Percentiles rank a stretch among this genome's conserved stretches.
Conservation (phyloP, 1,284 basidiomycete species). For the Thecaphora frezii region DNA sequence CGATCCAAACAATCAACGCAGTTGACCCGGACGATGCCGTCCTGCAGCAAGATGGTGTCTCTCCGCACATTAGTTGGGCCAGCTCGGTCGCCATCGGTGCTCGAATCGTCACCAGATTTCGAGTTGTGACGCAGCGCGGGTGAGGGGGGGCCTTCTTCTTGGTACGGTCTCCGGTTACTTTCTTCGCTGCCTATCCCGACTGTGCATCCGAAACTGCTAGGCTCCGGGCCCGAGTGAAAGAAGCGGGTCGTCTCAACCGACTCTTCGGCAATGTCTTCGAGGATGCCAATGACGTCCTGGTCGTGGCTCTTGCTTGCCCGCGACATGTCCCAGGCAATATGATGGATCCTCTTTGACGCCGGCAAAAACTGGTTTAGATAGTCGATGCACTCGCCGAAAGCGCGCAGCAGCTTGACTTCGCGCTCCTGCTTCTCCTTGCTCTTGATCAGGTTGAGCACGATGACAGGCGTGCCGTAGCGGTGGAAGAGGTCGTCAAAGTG, state of each 20-base stretch:
- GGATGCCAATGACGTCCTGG: conserved; percentile 90
- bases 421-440: conserved; percentile 70
- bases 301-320: conserved; percentile 70
- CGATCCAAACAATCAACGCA: conserved; percentile 86
- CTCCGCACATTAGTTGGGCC: conserved; percentile 4
- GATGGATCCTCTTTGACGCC: conserved; percentile 74
- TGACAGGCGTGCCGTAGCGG: conserved; percentile 86
- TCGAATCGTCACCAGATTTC: too few relatives aligned
- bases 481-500: conserved; percentile 92
- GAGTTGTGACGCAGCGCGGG: too few relatives aligned
- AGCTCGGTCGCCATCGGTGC: neutral
- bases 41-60: conserved; percentile 74
- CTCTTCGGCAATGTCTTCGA: conserved; percentile 94
- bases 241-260: conserved; percentile 87
- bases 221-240: conserved; percentile 71
- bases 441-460: conserved; percentile 88
- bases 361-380: conserved; percentile 97
- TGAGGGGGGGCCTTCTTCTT: too few relatives aligned
- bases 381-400: conserved; percentile 86
- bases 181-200: too few relatives aligned
- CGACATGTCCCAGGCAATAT: conserved; percentile 90
- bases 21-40: conserved; percentile 69
- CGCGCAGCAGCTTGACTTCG: conserved; percentile 87
- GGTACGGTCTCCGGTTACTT: too few relatives aligned
- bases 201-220: conserved; percentile 13